Base-by-base conservation (phyloP, 140 eudicot genomes). In the Bidens hawaiensis region DNA sequence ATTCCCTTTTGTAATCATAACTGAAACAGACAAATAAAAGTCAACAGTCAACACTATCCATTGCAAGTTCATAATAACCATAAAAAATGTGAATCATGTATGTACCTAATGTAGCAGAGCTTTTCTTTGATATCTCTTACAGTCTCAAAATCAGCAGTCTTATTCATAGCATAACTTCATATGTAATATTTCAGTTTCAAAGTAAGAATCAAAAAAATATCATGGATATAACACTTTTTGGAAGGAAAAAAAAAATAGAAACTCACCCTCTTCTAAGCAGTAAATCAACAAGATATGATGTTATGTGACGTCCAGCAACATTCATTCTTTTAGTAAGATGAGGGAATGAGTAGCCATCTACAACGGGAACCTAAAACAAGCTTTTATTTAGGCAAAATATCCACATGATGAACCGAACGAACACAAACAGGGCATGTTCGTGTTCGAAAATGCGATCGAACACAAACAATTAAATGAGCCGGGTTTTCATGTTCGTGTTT, bases 291-390 rank as follows among this genome's bases (percentile, higher is more conserved):
- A 91, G 94, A 78, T 91, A 91, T 58, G 98, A 78, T 41, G 98
- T 91, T 72, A 91, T 91, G 73, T 91, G 96, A 36, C 98, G 85
- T 48, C 98, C 98, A 59, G 96, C 98, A 55, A 87, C 94, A 71
- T 91, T 91, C 98, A 91, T 91, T 72, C 98, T 73, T 70, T 91
- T 91, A n/a, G 98, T 91, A 56, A 91, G 96, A 82, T 91, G 98
- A 41, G 98, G 98, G 24, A 91, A 91, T 63, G 98, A 91, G 86
- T 91, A 91, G 63, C 98, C 98, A 80, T 91, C 98, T 65, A 91
- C 98, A 75, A 91, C 98, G 0, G 98, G 97, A 76, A 90, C 97
- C 97, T 90, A 69, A 69, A 38, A 67, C 50, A 49, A 30, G 68
- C 31, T n/a, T 16, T 45, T 21, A 53, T 52, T 65, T 52, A 57